Evolutionary conservation across 2,329 filamentous ascomycete species (phyloP).

Genomic region (Talaromyces pinophilus): DNA sequence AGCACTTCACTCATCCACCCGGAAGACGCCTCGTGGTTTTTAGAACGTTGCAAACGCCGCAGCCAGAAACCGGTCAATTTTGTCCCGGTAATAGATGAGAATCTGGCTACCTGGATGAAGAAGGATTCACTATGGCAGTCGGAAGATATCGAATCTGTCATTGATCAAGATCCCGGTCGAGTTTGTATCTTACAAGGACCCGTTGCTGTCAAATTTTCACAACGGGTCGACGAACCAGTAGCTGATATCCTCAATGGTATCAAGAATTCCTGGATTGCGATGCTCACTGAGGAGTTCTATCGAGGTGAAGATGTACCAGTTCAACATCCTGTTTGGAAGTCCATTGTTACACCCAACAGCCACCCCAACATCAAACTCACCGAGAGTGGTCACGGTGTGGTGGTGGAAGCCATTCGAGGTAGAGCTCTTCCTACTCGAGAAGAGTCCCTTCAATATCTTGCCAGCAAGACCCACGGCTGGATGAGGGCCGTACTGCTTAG

Average conservation of each 20-base stretch:
- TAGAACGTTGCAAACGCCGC: constrained; percentile 68
- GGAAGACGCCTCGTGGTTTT: background rate
- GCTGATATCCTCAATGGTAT: constrained; percentile 91
- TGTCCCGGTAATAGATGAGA: constrained; percentile 87
- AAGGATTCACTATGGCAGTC: constrained; percentile 99
- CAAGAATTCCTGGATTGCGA: constrained; percentile 58
- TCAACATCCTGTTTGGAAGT: background rate
- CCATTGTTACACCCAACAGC: background rate
- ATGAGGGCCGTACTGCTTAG: background rate
- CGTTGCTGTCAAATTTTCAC: constrained; percentile 86
- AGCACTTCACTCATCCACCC: background rate
- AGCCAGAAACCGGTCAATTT: constrained; percentile 97
- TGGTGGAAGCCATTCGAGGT: background rate
- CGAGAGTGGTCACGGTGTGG: background rate
- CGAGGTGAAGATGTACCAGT: background rate
- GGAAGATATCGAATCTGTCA: constrained; percentile 92
- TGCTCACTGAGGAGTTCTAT: background rate
- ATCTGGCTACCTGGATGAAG: constrained; percentile 99
- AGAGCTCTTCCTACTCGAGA: background rate
- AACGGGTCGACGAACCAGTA: constrained; percentile 83
- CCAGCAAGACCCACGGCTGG: constrained; percentile 5
- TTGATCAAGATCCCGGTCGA: constrained; percentile 90
- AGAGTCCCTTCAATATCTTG: constrained; percentile 9
- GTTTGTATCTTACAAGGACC: constrained; percentile 98
- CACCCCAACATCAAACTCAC: background rate